Percentiles rank a stretch among this genome's conserved stretches.
Conservation (phyloP, 805 yeast species). For the Cyberlindnera misumaiensis region DNA sequence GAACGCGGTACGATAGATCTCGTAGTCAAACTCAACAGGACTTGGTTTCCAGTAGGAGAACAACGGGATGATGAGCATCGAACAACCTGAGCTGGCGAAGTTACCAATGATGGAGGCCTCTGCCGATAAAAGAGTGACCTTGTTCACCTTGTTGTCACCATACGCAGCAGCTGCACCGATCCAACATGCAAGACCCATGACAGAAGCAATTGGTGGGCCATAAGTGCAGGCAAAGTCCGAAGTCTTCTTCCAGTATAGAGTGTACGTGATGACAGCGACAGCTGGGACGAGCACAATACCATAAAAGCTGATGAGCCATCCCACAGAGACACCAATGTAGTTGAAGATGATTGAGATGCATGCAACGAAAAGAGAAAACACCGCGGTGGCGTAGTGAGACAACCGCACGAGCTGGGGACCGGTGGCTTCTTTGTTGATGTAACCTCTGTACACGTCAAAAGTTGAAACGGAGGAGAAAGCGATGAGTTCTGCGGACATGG, state of each 20-base stretch:
- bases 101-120: constrained; percentile 19
- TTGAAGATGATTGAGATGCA: constrained; percentile 33
- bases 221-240: constrained; percentile 15
- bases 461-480: constrained; percentile 34
- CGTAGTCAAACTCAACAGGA: constrained; percentile 19
- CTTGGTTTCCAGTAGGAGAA: constrained; percentile 27
- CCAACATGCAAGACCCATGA: constrained; percentile 23
- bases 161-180: constrained; percentile 16
- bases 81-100: constrained; percentile 17
- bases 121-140: constrained; percentile 13
- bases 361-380: constrained; percentile 36
- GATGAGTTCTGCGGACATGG: constrained; percentile 35
- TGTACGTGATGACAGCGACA: constrained; percentile 26
- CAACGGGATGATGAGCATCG: constrained; percentile 26
- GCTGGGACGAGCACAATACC: constrained; percentile 36
- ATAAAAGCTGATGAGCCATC: constrained; percentile 33
- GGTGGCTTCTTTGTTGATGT: constrained; percentile 33
- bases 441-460: constrained; percentile 34
- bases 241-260: constrained; percentile 27
- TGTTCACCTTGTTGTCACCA: constrained; percentile 17
- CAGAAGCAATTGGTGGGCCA: constrained; percentile 22
- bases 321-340: constrained; percentile 34
- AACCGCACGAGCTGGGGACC: constrained; percentile 31
- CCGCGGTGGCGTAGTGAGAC: constrained; percentile 28
- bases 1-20: constrained; percentile 16